Conservation (phyloP, 2,329 filamentous ascomycete species). For the Claviceps digitariae region DNA sequence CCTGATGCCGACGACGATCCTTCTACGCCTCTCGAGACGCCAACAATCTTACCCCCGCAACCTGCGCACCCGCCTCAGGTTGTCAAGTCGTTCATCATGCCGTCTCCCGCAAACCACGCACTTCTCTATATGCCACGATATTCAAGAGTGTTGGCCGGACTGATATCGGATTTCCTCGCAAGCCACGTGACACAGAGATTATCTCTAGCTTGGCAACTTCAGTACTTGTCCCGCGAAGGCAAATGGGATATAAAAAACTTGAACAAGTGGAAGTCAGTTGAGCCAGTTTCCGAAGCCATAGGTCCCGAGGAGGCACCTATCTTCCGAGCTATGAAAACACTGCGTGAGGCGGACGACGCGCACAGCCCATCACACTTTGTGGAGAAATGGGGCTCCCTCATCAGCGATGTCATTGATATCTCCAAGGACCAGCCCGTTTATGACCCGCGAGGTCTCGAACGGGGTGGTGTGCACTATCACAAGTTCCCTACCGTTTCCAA, state of each 20-base stretch:
- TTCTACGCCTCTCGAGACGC: conserved; percentile 30
- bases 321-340: conserved; percentile 85
- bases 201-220: conserved; percentile 78
- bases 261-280: conserved; percentile 73
- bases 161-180: conserved; percentile 71
- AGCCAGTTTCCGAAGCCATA: conserved; percentile 66
- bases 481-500: conserved; percentile 92
- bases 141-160: conserved; percentile 62
- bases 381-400: conserved; percentile 47
- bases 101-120: conserved; percentile 67
- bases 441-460: conserved; percentile 57
- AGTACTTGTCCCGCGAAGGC: conserved; percentile 73
- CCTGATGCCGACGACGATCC: conserved; percentile 31
- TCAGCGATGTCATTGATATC: conserved; percentile 77
- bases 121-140: conserved; percentile 68
- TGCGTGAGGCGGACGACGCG: conserved; percentile 73
- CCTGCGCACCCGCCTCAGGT: conserved; percentile 35
- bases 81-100: conserved; percentile 58
- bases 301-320: conserved; percentile 37
- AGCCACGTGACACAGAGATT: conserved; percentile 63
- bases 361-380: conserved; percentile 69
- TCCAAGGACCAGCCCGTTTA: conserved; percentile 86
- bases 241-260: conserved; percentile 99
- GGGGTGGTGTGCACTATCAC: conserved; percentile 55
- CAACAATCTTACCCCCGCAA: conserved; percentile 27